Evolutionary conservation across 2,329 filamentous ascomycete species (phyloP), one percentile per base, ranked within the genome.

Genomic region (Pyrenophora teres): DNA sequence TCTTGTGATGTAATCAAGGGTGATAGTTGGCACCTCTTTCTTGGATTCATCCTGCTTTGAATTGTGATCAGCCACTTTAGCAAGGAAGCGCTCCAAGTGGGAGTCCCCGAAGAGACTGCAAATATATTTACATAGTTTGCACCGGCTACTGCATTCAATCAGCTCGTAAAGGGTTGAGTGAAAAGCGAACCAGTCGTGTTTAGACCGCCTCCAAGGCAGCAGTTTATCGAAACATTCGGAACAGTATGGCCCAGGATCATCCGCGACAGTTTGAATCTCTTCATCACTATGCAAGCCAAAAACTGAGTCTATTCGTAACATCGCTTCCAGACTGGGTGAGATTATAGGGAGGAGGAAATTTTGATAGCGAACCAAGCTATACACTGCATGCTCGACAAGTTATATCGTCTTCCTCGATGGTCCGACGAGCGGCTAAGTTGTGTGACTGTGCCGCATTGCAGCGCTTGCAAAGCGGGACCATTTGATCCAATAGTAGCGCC

Each of bases 51-150:
- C 41, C 25, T 27, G 19, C 7, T 36, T 30, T 4, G 12, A 18
- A 8, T 46, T 31, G 4, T 19, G 25, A 9, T 46, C 35, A 7
- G 16, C 12, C 5, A 25, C 43, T 27, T 23, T 23, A 2, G 23
- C 16, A 18, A 38, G 15, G 6, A 27, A 46, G 13, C 25, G 15
- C 19, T 46, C 23, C 10, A 46, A 12, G 15, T 46, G 19, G 16
- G n/a, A 9, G 12, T 9, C 16, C 16, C 41, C 43, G 21, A 46
- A 46, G 12, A 46, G 43, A n/a, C 8, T 46, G 16, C 43, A 46
- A 12, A 46, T 46, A 38, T 46, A 46, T n/a, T 15, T 19, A 12
- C 43, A 46, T 19, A 46, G 43, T 25, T 30, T 35, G 18, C 43
- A 46, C 25, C 25, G 25, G 16, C 19, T 15, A 33, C 43, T 12